These are phyloP conservation scores for Psilocybe sp. DNA, from an alignment of 768 basidiomycete genomes.

Conservation along the genomic window DNA sequence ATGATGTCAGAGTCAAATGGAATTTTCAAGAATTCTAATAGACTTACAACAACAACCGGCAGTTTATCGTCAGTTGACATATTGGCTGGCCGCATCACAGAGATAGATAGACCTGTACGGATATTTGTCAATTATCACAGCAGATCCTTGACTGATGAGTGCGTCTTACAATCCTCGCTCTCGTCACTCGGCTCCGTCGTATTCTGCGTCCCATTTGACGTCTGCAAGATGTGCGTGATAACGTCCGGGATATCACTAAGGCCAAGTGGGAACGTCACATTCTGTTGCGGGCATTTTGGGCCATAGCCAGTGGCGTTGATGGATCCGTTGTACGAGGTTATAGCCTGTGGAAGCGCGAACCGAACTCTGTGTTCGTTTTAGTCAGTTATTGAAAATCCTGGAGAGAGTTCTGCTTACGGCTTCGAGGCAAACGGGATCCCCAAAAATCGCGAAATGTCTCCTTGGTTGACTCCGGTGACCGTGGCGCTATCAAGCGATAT, in stretches of 20 bases:
- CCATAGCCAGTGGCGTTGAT: conserved; percentile 39
- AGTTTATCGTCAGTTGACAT: conserved; percentile 34
- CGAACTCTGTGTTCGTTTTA: conserved; percentile 20
- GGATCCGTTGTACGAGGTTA: conserved; percentile 33
- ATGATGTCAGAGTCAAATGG: background rate
- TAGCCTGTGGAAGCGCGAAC: conserved; percentile 38
- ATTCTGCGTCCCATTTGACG: background rate
- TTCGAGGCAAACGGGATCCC: conserved; percentile 51
- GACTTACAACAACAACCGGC: conserved; percentile 47
- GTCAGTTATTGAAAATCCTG: too few relatives aligned
- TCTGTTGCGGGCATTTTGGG: conserved; percentile 39
- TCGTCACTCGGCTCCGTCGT: background rate
- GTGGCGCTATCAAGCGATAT: conserved; percentile 41
- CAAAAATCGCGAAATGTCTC: conserved; percentile 34
- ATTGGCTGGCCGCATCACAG: conserved; percentile 40
- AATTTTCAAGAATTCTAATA: background rate
- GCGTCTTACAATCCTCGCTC: conserved; percentile 18
- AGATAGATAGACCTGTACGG: conserved; percentile 38
- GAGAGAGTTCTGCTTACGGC: conserved; percentile 32
- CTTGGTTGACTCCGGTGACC: conserved; percentile 37
- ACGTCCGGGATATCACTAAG: conserved; percentile 8
- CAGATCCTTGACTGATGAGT: background rate
- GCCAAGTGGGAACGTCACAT: conserved; percentile 1
- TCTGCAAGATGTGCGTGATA: background rate
- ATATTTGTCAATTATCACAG: background rate